phyloP scores from a whole-genome alignment of 768 basidiomycete genomes.

The Paxillus rubicundulus region DNA sequence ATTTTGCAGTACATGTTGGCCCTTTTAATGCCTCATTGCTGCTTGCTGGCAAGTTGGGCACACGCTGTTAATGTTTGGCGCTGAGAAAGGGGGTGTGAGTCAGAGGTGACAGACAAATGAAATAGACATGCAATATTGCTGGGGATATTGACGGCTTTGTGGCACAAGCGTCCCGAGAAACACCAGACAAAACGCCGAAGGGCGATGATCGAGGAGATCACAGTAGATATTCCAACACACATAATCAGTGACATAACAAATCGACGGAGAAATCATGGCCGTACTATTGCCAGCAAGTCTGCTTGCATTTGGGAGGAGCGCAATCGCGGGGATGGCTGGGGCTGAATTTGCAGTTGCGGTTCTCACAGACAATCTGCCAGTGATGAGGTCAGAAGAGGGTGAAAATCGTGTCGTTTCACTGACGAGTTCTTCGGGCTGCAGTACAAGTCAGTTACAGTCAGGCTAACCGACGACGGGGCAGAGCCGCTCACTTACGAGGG shows the following conservation, averaged over 20 bases:
- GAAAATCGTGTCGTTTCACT: conserved; percentile 2
- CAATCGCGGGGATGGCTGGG: conserved; percentile 48
- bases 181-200: not conserved
- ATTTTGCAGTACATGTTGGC: not conserved
- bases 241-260: not conserved
- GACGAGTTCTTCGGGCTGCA: conserved; percentile 40
- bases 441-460: conserved; percentile 4
- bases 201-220: not conserved
- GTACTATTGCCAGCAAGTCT: conserved; percentile 50
- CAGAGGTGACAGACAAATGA: not conserved
- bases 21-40: conserved; percentile 22
- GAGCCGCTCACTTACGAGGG: conserved; percentile 33
- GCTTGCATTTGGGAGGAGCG: conserved; percentile 40
- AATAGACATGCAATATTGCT: conserved; percentile 42
- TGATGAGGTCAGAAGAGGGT: conserved; percentile 6
- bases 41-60: conserved; percentile 42
- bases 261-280: not conserved
- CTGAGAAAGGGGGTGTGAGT: conserved; percentile 22
- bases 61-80: conserved; percentile 40
- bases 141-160: conserved; percentile 42
- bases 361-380: conserved; percentile 48
- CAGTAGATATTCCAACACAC: not conserved
- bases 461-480: not conserved
- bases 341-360: conserved; percentile 51
- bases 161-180: conserved; percentile 8